These are phyloP conservation scores for Zymoseptoria crescenta DNA, from an alignment of 2,329 filamentous ascomycete species.

Conservation along the genomic window DNA sequence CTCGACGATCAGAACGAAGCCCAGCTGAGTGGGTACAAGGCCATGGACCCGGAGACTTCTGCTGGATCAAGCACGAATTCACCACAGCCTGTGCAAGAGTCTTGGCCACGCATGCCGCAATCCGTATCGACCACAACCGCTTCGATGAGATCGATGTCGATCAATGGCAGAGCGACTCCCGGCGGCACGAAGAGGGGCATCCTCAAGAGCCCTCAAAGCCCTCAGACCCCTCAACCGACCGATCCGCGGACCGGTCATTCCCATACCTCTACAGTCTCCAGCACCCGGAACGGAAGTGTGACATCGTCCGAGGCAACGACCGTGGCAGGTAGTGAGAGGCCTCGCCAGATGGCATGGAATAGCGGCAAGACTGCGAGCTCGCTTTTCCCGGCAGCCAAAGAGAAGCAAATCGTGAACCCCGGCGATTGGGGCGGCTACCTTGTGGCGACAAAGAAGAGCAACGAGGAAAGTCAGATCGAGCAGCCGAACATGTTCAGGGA, in stretches of 20 bases:
- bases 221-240: not conserved
- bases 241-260: not conserved
- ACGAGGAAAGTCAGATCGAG: not conserved
- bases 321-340: not conserved
- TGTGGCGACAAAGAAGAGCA: not conserved
- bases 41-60: constrained; percentile 7
- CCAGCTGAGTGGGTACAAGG: constrained; percentile 14
- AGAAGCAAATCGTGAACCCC: not conserved
- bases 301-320: not conserved
- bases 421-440: not conserved
- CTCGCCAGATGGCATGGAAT: constrained; percentile 3
- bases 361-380: constrained; percentile 4
- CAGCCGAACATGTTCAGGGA: constrained; percentile 7
- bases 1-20: constrained; percentile 14
- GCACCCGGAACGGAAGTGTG: not conserved
- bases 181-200: not conserved
- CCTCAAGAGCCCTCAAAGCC: not conserved
- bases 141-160: constrained; percentile 6
- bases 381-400: constrained; percentile 10
- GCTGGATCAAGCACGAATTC: not conserved
- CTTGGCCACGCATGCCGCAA: not conserved
- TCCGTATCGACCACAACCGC: not conserved
- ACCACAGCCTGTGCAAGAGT: constrained; percentile 1
- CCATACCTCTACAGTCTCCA: not conserved
- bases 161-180: not conserved